Base-by-base conservation (phyloP, 2,329 filamentous ascomycete species). In the Macrophomina tecta region DNA sequence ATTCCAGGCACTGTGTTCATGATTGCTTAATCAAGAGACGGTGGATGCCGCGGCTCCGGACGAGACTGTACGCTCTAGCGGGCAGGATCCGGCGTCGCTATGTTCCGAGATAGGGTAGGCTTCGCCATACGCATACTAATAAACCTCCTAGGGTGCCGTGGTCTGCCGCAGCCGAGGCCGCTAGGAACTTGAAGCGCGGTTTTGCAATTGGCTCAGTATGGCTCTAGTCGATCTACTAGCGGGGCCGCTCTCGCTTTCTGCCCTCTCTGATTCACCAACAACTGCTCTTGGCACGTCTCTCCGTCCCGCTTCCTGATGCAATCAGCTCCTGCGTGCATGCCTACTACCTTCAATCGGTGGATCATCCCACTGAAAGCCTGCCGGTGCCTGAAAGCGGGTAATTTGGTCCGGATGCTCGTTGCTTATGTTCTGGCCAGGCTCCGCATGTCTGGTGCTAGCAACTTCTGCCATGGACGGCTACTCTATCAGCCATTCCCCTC, bases 101-200 rank as follows among this genome's bases (percentile, higher is more conserved):
- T 55, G 52, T 38, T 55, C 52, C 52, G 52, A 18, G 52, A 45
- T n/a, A 55, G 52, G 34, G 52, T n/a, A 38, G 52, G 9, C 52
- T 14, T 28, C 34, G 18, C 36, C 36, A 38, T 8, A 38, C 4
- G 36, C 36, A 38, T 7, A 7, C 36, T 38, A 38, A 7, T 38
- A 5, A 38, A 18, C 38, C n/a, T 30, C 52, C 52, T 38, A 38
- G 52, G 52, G 52, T 23, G 18, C 14, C 34, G 52, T 5, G 6
- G 16, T 23, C 16, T 14, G 52, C 16, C 52, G 32, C 38, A 18
- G 52, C 32, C 34, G 52, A 36, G 34, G 34, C 32, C 34, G 34
- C n/a, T 30, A 52, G 28, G 49, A 14, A 52, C 49, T 23, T 28
- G 8, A 8, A 9, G 14, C 49, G 32, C 32, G 9, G 14, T 55